Base-by-base conservation (phyloP, 305 asterid genomes). In the Solanum hybrid region DNA sequence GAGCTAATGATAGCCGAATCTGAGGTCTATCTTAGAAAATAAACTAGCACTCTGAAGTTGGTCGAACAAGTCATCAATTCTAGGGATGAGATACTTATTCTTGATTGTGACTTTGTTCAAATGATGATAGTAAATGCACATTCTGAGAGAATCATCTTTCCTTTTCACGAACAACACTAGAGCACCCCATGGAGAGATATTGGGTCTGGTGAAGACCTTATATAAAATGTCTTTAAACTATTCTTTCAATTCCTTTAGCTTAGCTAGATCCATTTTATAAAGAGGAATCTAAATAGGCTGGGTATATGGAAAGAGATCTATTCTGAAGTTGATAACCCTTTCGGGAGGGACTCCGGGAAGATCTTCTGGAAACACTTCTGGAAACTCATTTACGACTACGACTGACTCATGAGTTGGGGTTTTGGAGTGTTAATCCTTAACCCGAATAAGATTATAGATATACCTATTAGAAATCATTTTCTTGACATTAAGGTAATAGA, bases 261-360 rank as follows among this genome's bases (percentile, higher is more conserved):
- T 15, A 51, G 9, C 0, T 51, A 0, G n/a, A 51, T 2, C n/a
- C 66, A 51, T 51, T 51, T 0, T 51, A 0, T 15, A 15, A 15
- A 1, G n/a, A 51, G 64, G 9, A 5, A 51, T 51, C n/a, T 0
- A 51, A 51, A 51, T 51, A 51, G 66, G n/a, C 9, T 51, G 8
- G 66, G 66, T 51, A 51, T 51, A 15, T 15, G n/a, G 4, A 51
- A 51, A 1, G 66, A 51, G n/a, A 51, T 51, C 66, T 15, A 51
- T 51, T 51, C 9, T 51, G 9, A 51, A 15, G 66, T 51, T 51
- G n/a, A 51, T 51, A 2, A 51, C 66, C 64, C n/a, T 51, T 51
- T 51, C 9, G 66, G n/a, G n/a, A 51, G 66, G n/a, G n/a, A 51
- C n/a, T 15, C 9, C 1, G 9, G 4, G 66, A 51, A 51, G n/a